Base-by-base conservation (phyloP, 148 eudicot species). In the Vaccinium vitisidaea region DNA sequence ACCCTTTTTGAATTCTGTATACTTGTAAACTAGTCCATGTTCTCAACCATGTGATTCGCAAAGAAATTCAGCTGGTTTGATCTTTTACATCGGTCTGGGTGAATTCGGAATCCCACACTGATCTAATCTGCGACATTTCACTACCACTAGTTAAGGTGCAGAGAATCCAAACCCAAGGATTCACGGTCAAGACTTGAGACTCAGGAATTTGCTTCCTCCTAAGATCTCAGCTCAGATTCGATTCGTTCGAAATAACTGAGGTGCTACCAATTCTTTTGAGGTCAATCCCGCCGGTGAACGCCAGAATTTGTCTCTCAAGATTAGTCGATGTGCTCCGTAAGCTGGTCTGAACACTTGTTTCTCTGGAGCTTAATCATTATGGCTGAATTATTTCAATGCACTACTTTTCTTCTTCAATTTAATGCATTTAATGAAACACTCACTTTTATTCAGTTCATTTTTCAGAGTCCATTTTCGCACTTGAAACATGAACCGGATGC, bases 21-120 rank as follows among this genome's bases (percentile, higher is more conserved):
- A 18, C 43, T 12, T 50, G 56, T 69, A 54, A 54, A 50, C 81
- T 82, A 76, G 9, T 78, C 85, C 87, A 88, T 75, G 86, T 88
- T 81, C 87, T 85, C 32, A n/a, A 77, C 76, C 86, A 88, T 85
- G 89, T 88, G 89, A 73, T 56, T 54, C 19, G 43, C 50, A 58
- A 46, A 75, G 23, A 21, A 50, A 23, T 23, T 52, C 59, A 77
- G n/a, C 25, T 52, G 9, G 18, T 50, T 50, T 49, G 15, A 18
- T 56, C 82, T 23, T 80, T 12, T 52, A 55, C 80, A 50, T 77
- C 6, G 80, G 1, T 77, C 52, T 23, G 39, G 80, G 58, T 50
- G 59, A 53, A 52, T 23, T 10, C 80, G 5, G 46, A 5, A 43
- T 43, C 5, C 46, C 46, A 50, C 13, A 25, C 15, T 73, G 32